phyloP scores from a whole-genome alignment of 108 stramenopile genomes.

The Nitzschia sp. region DNA sequence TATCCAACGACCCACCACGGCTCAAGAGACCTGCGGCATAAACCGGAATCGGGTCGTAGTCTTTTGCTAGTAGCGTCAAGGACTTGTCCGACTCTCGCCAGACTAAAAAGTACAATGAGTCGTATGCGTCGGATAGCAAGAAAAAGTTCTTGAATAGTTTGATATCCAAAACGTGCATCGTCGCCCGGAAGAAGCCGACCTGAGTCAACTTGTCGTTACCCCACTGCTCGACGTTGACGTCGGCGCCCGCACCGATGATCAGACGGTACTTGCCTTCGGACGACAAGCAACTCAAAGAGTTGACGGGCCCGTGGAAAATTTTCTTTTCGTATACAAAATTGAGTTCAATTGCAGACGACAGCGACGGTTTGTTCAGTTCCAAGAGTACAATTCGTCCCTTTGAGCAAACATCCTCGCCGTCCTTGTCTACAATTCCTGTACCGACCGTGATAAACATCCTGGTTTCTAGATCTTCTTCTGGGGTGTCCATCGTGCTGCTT shows the following conservation, averaged over 20 bases:
- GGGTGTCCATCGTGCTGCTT: slow-evolving; percentile 21
- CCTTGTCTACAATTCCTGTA: slow-evolving; percentile 66
- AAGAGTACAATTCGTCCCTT: slow-evolving; percentile 77
- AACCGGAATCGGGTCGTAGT: slow-evolving; percentile 83
- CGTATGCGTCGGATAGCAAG: slow-evolving; percentile 82
- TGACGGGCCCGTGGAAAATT: slow-evolving; percentile 82
- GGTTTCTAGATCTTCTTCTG: slow-evolving; percentile 56
- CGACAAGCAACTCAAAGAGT: slow-evolving; percentile 70
- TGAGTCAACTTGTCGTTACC: slow-evolving; percentile 78
- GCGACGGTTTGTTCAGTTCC: slow-evolving; percentile 43
- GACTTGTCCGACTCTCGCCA: slow-evolving; percentile 90
- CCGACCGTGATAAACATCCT: slow-evolving; percentile 73
- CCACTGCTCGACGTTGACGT: slow-evolving; percentile 91
- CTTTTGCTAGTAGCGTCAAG: slow-evolving; percentile 84
- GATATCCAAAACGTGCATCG: slow-evolving; percentile 83
- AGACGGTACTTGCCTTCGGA: slow-evolving; percentile 71
- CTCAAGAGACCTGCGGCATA: slow-evolving; percentile 83
- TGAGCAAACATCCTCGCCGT: slow-evolving; percentile 83
- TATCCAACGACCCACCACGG: slow-evolving; percentile 69
- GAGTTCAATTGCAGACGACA: slow-evolving; percentile 45
- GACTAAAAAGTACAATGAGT: slow-evolving; percentile 85
- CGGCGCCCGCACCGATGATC: slow-evolving; percentile 83
- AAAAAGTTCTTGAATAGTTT: slow-evolving; percentile 84
- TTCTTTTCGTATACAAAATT: slow-evolving; percentile 76
- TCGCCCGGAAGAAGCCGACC: slow-evolving; percentile 89